Evolutionary conservation across 768 basidiomycete genomes (phyloP).

Genomic region (Xerocomellus intermedius): DNA sequence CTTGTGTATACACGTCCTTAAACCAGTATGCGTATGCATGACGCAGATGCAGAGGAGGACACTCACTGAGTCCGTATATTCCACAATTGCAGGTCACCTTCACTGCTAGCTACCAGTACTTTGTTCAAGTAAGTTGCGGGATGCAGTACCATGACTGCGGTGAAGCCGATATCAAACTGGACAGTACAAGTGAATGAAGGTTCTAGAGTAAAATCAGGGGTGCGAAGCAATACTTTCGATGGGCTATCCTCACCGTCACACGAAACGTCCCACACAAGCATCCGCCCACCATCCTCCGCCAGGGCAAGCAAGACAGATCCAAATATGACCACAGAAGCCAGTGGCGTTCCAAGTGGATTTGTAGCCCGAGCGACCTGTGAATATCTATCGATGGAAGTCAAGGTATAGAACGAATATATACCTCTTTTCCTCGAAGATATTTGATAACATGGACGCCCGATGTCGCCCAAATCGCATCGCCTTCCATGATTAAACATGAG

Average conservation of each 20-base stretch:
- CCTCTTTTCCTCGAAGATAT: conserved; percentile 89
- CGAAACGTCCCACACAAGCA: conserved; percentile 77
- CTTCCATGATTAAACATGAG: conserved; percentile 74
- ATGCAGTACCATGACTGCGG: conserved; percentile 82
- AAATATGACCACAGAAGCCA: conserved; percentile 74
- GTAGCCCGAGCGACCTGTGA: conserved; percentile 49
- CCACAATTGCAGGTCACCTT: conserved; percentile 91
- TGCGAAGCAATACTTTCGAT: not conserved
- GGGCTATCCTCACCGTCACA: conserved; percentile 47
- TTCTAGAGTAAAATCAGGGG: conserved; percentile 18
- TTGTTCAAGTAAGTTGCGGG: conserved; percentile 98
- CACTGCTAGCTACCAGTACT: conserved; percentile 75
- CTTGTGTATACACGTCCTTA: conserved; percentile 79
- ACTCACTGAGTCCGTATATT: conserved; percentile 82
- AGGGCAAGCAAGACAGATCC: conserved; percentile 79
- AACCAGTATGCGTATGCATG: not conserved
- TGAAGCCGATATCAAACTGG: conserved; percentile 79
- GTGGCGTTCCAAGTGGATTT: conserved; percentile 59
- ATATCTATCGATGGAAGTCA: conserved; percentile 5
- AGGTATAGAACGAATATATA: conserved; percentile 26
- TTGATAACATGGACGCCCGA: conserved; percentile 68
- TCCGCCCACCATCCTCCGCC: conserved; percentile 70
- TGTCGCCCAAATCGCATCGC: conserved; percentile 82
- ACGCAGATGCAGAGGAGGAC: not conserved
- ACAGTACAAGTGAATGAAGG: conserved; percentile 49